Evolutionary conservation across 2,329 filamentous ascomycete genomes (phyloP).

Genomic region (Tolypocladium inflatum): DNA sequence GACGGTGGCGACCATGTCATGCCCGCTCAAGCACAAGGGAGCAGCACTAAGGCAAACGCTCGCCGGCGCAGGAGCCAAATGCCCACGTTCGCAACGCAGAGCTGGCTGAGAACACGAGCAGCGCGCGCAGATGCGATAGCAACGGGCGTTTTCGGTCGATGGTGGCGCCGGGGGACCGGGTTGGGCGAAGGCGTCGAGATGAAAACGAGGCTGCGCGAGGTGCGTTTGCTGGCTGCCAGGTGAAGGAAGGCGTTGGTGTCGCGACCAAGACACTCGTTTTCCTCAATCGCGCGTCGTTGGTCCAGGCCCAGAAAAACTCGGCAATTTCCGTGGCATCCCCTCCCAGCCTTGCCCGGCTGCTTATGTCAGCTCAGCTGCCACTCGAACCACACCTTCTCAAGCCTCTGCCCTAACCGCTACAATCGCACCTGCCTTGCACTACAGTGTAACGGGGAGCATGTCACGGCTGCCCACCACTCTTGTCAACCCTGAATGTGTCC

Average conservation of each 20-base stretch:
- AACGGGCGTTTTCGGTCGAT: neutral
- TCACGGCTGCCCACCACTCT: too few species aligned
- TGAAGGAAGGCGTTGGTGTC: conserved; percentile 3
- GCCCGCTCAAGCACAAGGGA: conserved; percentile 9
- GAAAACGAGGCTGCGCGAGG: neutral
- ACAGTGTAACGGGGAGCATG: neutral
- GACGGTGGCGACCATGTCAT: conserved; percentile 19
- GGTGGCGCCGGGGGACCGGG: neutral
- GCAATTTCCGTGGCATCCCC: neutral
- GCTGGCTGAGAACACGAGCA: neutral
- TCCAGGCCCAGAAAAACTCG: conserved; percentile 7
- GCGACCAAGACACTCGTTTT: conserved; percentile 8
- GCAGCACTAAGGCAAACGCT: neutral
- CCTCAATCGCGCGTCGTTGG: conserved; percentile 9
- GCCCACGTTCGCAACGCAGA: neutral
- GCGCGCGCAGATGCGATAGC: neutral
- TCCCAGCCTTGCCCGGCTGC: neutral
- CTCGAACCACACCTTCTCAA: too few species aligned
- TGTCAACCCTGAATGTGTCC: too few species aligned
- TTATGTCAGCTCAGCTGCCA: neutral
- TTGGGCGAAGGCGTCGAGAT: neutral
- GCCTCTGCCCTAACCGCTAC: too few species aligned
- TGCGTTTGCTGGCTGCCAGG: neutral
- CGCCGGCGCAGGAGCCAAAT: neutral
- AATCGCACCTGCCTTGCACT: neutral